Evolutionary conservation across 306 rosid species (phyloP), one percentile per base, ranked within the genome.

Genomic region (Albizia julibrissin): DNA sequence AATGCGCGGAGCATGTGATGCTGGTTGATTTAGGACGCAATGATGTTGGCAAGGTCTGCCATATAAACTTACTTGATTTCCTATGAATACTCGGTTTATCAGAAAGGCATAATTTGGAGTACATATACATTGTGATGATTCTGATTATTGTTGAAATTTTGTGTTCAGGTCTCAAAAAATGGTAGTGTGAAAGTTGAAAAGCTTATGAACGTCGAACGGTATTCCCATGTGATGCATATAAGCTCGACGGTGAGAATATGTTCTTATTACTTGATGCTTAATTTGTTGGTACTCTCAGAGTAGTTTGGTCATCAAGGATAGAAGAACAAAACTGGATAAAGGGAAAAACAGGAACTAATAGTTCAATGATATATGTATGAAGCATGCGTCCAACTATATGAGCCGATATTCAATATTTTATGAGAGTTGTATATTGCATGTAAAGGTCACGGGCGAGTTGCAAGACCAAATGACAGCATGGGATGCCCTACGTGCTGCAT

Each of bases 151-250:
- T 69, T 69, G 49, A 13, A 83, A 80, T 69, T 81, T 26, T 68
- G 33, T 75, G 74, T 54, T 54, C 21, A 94, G 98, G 98, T 94
- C 49, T 81, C 94, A 8, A 87, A 88, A 74, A 42, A 54, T 77
- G 94, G 98, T 49, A 89, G 97, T 0, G 97, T 94, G 50, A 90
- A 90, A 54, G 98, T 94, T 67, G 97, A 94, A 74, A 84, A 79
- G 85, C 89, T 92, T 29, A 94, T 94, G 98, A 75, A 91, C 19
- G 39, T 94, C 0, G 97, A 94, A 80, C 85, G 92, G 12, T 92
- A 94, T 84, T 94, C 97, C 46, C 97, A 92, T 75, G 98, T 94
- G 33, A 94, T 94, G 98, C 98, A 94, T 85, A 94, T 92, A 72
- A 94, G 98, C 90, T 94, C 98, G 50, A 92, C 98, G 82, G 98